These are phyloP conservation scores for Exophiala viscosa DNA, from an alignment of 2,329 filamentous ascomycete genomes.

Conservation along the genomic window DNA sequence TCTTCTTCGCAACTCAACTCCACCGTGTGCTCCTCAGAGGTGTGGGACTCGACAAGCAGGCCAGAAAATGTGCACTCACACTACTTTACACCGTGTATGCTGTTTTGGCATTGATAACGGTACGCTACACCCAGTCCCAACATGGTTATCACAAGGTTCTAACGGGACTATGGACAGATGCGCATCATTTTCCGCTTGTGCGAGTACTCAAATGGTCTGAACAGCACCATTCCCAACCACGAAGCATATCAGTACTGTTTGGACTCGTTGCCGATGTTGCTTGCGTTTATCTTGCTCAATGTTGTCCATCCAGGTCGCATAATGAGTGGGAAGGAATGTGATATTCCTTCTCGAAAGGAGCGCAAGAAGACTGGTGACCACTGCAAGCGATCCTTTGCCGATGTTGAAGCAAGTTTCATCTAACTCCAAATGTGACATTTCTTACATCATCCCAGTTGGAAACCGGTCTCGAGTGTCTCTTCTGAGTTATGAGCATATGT, in stretches of 20 bases:
- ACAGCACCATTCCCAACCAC: constrained; percentile 38
- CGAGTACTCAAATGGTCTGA: constrained; percentile 53
- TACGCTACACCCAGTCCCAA: constrained; percentile 6
- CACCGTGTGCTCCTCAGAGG: constrained; percentile 40
- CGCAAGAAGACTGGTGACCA: constrained; percentile 10
- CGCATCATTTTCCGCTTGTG: constrained; percentile 56
- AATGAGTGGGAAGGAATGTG: constrained; percentile 32
- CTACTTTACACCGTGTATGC: constrained; percentile 51
- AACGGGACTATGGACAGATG: background rate
- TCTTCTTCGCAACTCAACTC: constrained; percentile 47
- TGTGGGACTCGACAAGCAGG: constrained; percentile 31
- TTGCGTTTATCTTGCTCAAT: constrained; percentile 35
- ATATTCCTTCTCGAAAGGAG: constrained; percentile 29
- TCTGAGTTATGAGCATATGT: too few relatives aligned
- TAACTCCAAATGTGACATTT: too few relatives aligned
- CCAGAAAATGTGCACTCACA: constrained; percentile 32
- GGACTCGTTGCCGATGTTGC: constrained; percentile 37
- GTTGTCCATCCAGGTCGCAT: constrained; percentile 35
- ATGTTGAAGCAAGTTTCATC: too few relatives aligned
- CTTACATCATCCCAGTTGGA: too few relatives aligned
- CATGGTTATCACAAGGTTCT: background rate
- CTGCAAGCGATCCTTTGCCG: background rate
- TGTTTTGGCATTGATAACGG: constrained; percentile 48
- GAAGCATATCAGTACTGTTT: constrained; percentile 39
- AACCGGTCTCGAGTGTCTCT: too few relatives aligned